These are phyloP conservation scores for Solanum sejunctum DNA, from an alignment of 257 asterid genomes.

Conservation along the genomic window DNA sequence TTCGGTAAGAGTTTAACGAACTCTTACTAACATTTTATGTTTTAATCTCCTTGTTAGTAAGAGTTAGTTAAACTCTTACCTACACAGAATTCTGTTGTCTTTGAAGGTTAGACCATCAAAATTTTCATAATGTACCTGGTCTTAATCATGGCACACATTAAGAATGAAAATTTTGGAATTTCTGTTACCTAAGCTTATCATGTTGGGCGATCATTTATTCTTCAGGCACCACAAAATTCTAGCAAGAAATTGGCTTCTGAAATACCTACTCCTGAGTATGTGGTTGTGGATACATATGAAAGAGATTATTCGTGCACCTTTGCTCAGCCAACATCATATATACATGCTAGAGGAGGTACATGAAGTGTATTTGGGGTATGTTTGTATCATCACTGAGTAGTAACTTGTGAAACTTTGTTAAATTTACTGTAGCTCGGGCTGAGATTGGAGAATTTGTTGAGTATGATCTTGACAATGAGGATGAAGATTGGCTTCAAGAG, in stretches of 20 bases:
- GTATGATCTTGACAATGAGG: conserved; percentile 98
- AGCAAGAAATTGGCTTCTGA: conserved; percentile 67
- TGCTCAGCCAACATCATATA: conserved; percentile 73
- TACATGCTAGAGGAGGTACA: conserved; percentile 92
- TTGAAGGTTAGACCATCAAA: neutral
- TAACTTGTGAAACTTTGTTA: conserved; percentile 2
- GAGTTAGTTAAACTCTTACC: no score
- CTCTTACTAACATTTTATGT: neutral
- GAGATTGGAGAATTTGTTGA: conserved; percentile 98
- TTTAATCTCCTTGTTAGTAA: neutral
- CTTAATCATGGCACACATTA: neutral
- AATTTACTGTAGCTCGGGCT: conserved; percentile 63
- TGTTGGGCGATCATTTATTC: neutral
- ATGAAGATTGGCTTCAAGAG: conserved; percentile 91
- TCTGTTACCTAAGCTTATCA: neutral
- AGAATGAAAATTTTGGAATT: neutral
- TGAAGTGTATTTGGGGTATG: conserved; percentile 3
- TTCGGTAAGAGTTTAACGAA: neutral
- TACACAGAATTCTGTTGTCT: neutral
- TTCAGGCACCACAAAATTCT: conserved; percentile 56
- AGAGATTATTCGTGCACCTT: conserved; percentile 92
- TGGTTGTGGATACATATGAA: conserved; percentile 88
- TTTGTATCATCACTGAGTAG: neutral
- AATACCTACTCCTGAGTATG: conserved; percentile 92
- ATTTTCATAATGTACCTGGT: neutral